Base-by-base conservation (phyloP, 257 asterid species). In the Haberlea rhodopensis region DNA sequence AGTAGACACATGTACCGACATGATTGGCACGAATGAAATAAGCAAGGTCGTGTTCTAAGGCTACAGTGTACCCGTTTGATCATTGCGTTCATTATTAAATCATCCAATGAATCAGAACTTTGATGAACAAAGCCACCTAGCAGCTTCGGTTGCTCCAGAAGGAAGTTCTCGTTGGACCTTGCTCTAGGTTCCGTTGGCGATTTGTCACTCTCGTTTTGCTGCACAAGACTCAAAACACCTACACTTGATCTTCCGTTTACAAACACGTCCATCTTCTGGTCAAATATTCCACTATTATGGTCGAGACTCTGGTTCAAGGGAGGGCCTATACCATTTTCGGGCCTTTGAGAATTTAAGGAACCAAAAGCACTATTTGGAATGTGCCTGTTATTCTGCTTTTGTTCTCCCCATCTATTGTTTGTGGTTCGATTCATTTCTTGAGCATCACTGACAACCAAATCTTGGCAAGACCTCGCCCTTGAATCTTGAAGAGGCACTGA, bases 41-140 rank as follows among this genome's bases (percentile, higher is more conserved):
- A 31, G 60, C 11, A 31, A 27, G 54, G 45, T 32, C 8, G 31
- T 6, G 6, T 1, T 43, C 19, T 15, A 46, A 66, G 66, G 55
- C 20, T 21, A 46, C 19, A 70, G 65, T n/a, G n/a, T 85, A 87
- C 96, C 89, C 79, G 68, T 76, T 87, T 90, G 75, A 87, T 74
- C 84, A 83, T 70, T 8, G 84, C 63, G 71, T 57, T 69, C 97
- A 87, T 70, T n/a, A n/a, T n/a, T 75, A 90, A 73, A 68, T 84
- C 96, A 72, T 87, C 97, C 74, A 84, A 82, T n/a, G 88, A 58
- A 69, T 81, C 96, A 68, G 65, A 82, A n/a, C n/a, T n/a, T n/a
- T n/a, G n/a, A 60, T 87, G 72, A 62, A 59, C 68, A 72, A 71
- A 81, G 66, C 76, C 87, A 63, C 76, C 78, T 57, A 72, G 88